Percentiles rank a stretch among this genome's conserved stretches.
Evolutionary conservation across 805 yeast genomes (phyloP).

Genomic region (Candida arabinofermentans): DNA sequence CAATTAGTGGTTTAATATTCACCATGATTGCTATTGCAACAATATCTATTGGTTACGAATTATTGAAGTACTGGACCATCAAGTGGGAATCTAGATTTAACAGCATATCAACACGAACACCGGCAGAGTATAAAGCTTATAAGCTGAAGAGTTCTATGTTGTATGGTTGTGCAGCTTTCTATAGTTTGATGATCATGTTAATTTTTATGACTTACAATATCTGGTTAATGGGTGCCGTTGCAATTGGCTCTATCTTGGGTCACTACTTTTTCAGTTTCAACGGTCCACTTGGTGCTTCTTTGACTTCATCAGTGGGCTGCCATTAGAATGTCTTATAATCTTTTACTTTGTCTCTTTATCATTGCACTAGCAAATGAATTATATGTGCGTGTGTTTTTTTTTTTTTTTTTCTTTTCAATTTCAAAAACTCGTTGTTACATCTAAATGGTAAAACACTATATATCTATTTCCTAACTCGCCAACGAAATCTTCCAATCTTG

Average conservation of each 20-base stretch:
- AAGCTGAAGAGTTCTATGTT: conserved; percentile 29
- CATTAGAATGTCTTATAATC: conserved; percentile 24
- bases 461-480: neutral
- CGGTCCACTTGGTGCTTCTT: conserved; percentile 3
- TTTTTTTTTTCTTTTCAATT: no score
- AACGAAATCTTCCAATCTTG: conserved; percentile 39
- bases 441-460: neutral
- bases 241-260: conserved; percentile 39
- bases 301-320: conserved; percentile 22
- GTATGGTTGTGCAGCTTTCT: conserved; percentile 40
- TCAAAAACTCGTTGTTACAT: no score
- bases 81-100: conserved; percentile 20
- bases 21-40: conserved; percentile 31
- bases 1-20: conserved; percentile 30
- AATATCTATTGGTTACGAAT: conserved; percentile 36
- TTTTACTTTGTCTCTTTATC: neutral
- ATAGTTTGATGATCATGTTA: conserved; percentile 43
- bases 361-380: neutral
- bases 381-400: no score
- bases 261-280: conserved; percentile 27
- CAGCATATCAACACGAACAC: conserved; percentile 3
- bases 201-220: conserved; percentile 45
- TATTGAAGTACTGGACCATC: conserved; percentile 25
- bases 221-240: conserved; percentile 43
- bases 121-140: conserved; percentile 15